These are phyloP conservation scores for Penicillium sp. DNA, from an alignment of 2,329 filamentous ascomycete genomes.

Conservation along the genomic window DNA sequence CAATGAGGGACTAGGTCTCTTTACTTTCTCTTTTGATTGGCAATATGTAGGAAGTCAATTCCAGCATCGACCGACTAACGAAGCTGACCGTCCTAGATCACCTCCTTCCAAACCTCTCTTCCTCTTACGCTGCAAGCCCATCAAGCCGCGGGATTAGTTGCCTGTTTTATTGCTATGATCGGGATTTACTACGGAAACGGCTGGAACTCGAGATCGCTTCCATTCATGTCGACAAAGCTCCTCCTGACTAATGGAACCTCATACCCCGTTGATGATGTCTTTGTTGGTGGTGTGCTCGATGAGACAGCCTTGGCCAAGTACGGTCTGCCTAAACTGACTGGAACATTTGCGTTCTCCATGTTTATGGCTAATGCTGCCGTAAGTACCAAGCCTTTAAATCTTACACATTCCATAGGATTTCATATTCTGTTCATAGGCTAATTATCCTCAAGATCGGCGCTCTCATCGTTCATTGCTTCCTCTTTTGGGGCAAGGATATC, in stretches of 20 bases:
- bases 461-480: slow-evolving; percentile 50
- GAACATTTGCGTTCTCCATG: slow-evolving; percentile 53
- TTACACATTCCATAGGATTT: no score
- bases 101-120: slow-evolving; percentile 53
- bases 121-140: slow-evolving; percentile 54
- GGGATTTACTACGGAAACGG: slow-evolving; percentile 53
- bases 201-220: slow-evolving; percentile 49
- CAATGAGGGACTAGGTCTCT: slow-evolving; percentile 54
- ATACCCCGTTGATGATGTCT: slow-evolving; percentile 47
- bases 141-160: slow-evolving; percentile 45
- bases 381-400: slow-evolving; percentile 22
- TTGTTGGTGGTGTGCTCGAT: slow-evolving; percentile 25
- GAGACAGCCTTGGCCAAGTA: slow-evolving; percentile 41
- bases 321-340: slow-evolving; percentile 51
- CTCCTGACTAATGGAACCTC: slow-evolving; percentile 39
- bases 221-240: slow-evolving; percentile 57
- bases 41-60: slow-evolving; percentile 36
- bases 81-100: slow-evolving; percentile 43
- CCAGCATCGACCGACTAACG: no score
- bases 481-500: slow-evolving; percentile 60
- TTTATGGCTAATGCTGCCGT: slow-evolving; percentile 59
- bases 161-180: slow-evolving; percentile 53
- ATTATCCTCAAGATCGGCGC: slow-evolving; percentile 51
- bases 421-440: background rate
- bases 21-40: slow-evolving; percentile 55